Conservation (phyloP, 352 stramenopile genomes). For the Phytophthora meadii region DNA sequence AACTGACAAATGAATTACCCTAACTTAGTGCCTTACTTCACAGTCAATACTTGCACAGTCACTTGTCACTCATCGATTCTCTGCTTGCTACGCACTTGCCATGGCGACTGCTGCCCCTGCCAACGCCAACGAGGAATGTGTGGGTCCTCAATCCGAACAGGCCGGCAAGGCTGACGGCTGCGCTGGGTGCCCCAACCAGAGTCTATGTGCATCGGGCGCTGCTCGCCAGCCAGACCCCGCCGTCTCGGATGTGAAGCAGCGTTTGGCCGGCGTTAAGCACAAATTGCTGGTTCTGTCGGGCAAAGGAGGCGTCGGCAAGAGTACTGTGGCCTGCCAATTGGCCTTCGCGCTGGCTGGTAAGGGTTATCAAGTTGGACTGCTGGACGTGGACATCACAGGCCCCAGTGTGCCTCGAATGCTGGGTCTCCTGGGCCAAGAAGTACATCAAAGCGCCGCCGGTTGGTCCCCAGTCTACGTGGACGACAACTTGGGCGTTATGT, state of each 20-base stretch:
- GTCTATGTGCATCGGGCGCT: conserved; percentile 94
- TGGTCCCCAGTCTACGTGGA: conserved; percentile 99
- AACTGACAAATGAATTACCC: too few relatives aligned
- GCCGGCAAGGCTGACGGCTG: conserved; percentile 96
- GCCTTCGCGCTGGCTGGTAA: conserved; percentile 95
- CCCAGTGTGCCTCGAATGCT: conserved; percentile 99
- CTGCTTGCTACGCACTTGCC: conserved; percentile 2
- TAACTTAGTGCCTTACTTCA: too few relatives aligned
- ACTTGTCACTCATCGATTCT: conserved; percentile 20
- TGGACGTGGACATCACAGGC: conserved; percentile 99
- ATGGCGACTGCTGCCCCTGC: conserved; percentile 56
- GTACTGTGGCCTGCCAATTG: conserved; percentile 98
- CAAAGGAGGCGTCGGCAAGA: conserved; percentile 99
- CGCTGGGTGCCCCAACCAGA: conserved; percentile 98
- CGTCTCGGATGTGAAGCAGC: conserved; percentile 90
- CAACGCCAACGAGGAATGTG: conserved; percentile 92
- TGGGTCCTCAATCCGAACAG: conserved; percentile 94
- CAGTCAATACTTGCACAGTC: background rate
- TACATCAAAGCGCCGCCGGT: conserved; percentile 98
- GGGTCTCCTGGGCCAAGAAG: conserved; percentile 90
- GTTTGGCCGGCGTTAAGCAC: conserved; percentile 91
- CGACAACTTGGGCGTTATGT: conserved; percentile 99
- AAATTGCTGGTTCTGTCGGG: conserved; percentile 99
- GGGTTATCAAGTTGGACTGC: conserved; percentile 96
- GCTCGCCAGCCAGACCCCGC: conserved; percentile 86